Percentiles rank a stretch among this genome's conserved stretches.
Evolutionary conservation across 768 basidiomycete genomes (phyloP).

Genomic region (Atractiella rhizophila): DNA sequence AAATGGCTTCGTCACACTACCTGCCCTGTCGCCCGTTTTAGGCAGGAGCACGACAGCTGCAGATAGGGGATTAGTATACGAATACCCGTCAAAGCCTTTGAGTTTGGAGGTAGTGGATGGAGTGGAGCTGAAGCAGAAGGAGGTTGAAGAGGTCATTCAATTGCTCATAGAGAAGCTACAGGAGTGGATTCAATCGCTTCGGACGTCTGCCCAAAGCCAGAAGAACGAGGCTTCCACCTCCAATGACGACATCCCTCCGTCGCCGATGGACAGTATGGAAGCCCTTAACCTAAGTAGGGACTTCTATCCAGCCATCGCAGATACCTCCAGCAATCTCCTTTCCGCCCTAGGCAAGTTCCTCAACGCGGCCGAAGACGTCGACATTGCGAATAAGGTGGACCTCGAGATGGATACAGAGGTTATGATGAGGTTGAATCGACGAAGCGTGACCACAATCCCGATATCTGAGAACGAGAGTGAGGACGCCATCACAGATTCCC

Average conservation of each 20-base stretch:
- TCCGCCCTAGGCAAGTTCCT: constrained; percentile 36
- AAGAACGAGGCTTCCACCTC: too few relatives aligned
- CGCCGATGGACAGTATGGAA: too few relatives aligned
- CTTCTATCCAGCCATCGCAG: too few relatives aligned
- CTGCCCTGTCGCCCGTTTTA: background rate
- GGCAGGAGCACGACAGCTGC: background rate
- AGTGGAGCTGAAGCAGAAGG: background rate
- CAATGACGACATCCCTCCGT: too few relatives aligned
- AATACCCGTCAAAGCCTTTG: background rate
- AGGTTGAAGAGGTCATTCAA: too few relatives aligned
- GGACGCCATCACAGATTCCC: background rate
- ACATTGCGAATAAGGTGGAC: constrained; percentile 57
- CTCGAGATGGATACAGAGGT: constrained; percentile 32
- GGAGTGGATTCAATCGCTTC: too few relatives aligned
- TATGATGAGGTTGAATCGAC: background rate
- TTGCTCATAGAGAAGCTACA: too few relatives aligned
- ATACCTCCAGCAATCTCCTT: too few relatives aligned
- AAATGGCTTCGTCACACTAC: constrained; percentile 43
- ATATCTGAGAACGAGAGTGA: background rate
- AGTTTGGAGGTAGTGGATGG: background rate
- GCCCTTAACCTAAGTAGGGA: too few relatives aligned
- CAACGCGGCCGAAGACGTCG: constrained; percentile 32
- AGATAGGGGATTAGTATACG: background rate
- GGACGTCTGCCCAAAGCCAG: too few relatives aligned
- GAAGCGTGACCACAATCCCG: too few relatives aligned